Evolutionary conservation across 2,329 filamentous ascomycete species (phyloP).

Genomic region (Triangularia setosa): DNA sequence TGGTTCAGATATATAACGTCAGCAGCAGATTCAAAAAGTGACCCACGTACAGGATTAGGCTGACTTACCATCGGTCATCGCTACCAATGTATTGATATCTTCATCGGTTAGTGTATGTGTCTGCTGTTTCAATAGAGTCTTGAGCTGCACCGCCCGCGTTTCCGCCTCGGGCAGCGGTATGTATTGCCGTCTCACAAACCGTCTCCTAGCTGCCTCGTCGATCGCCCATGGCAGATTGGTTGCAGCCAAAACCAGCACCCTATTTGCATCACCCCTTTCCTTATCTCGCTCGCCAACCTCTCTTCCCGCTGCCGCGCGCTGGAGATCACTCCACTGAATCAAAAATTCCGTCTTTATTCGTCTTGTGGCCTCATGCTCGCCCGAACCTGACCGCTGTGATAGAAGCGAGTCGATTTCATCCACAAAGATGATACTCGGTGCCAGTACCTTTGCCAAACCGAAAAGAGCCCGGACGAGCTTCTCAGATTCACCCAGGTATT

Average conservation of each 20-base stretch:
- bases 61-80: constrained; percentile 72
- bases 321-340: constrained; percentile 94
- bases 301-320: constrained; percentile 83
- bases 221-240: constrained; percentile 98
- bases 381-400: constrained; percentile 74
- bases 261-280: constrained; percentile 73
- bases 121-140: constrained; percentile 77
- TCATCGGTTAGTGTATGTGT: constrained; percentile 71
- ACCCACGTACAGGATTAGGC: not conserved
- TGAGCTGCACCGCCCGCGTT: constrained; percentile 75
- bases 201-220: constrained; percentile 84
- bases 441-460: constrained; percentile 78
- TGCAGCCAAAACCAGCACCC: constrained; percentile 88
- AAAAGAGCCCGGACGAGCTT: constrained; percentile 94
- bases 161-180: constrained; percentile 86
- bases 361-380: constrained; percentile 88
- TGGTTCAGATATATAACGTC: constrained; percentile 34
- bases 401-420: constrained; percentile 96
- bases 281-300: constrained; percentile 64
- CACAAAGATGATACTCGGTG: constrained; percentile 95
- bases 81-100: constrained; percentile 72
- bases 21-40: constrained; percentile 9
- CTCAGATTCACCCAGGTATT: constrained; percentile 93
- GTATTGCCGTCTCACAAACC: constrained; percentile 92
- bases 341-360: constrained; percentile 97